A percentile compares a stretch with the other conserved stretches of the same genome.
Conservation (phyloP, 805 yeast species). For the Saturnispora hagleri region DNA sequence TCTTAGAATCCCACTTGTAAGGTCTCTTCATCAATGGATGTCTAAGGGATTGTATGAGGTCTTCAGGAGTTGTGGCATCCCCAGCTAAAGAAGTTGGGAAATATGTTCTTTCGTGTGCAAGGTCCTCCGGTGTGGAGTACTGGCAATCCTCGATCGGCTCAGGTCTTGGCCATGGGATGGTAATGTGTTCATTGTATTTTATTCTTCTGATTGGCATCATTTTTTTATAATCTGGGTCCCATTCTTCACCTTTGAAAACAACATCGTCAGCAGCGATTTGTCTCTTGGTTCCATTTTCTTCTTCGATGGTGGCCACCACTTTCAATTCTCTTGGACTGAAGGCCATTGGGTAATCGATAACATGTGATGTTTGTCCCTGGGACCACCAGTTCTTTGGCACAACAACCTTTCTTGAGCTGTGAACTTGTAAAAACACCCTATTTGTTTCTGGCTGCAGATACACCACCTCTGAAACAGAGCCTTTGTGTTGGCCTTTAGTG, state of each 20-base stretch:
- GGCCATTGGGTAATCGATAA: conserved; percentile 58
- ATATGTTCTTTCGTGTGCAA: conserved; percentile 63
- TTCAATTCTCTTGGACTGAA: conserved; percentile 53
- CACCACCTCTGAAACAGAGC: conserved; percentile 62
- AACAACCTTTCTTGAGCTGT: conserved; percentile 52
- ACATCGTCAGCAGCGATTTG: conserved; percentile 76
- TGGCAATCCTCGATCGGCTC: conserved; percentile 45
- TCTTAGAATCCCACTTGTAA: conserved; percentile 46
- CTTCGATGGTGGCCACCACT: conserved; percentile 68
- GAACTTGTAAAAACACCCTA: conserved; percentile 57
- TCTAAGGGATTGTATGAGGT: conserved; percentile 54
- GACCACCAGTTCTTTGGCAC: conserved; percentile 70
- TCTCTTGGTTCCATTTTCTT: conserved; percentile 51
- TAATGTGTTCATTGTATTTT: conserved; percentile 54
- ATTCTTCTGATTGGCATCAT: conserved; percentile 75
- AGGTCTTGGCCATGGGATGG: conserved; percentile 88
- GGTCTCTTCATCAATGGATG: conserved; percentile 57
- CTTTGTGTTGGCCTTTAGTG: conserved; percentile 59
- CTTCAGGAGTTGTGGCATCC: conserved; percentile 59
- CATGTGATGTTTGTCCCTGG: conserved; percentile 61
- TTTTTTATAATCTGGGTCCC: conserved; percentile 61
- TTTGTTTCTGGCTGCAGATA: conserved; percentile 53
- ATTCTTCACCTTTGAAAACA: conserved; percentile 58
- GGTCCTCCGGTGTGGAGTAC: conserved; percentile 46
- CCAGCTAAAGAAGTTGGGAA: conserved; percentile 55